Evolutionary conservation across 371 early-diverging fungal genomes (phyloP), one percentile per base, ranked within the genome.

Genomic region (Pancytospora epiphaga): DNA sequence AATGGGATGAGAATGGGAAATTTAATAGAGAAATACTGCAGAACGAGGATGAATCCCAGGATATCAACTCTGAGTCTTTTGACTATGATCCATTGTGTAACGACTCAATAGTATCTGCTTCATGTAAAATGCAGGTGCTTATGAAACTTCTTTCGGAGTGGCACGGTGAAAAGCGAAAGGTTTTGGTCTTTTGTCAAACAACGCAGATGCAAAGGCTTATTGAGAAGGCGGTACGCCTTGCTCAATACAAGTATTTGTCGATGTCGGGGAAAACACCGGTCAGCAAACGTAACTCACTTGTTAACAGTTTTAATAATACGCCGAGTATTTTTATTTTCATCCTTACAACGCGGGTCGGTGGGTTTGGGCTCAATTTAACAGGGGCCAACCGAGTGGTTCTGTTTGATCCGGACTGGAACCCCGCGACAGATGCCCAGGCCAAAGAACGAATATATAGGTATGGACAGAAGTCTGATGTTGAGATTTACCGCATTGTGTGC

Each of bases 101-200:
- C 47, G 22, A 22, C 47, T 15, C 47, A 22, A 15, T 43, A 22
- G 47, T 43, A 22, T 15, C 47, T 22, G 47, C 47, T 22, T 43
- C 47, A 22, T 43, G 47, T 22, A 43, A 43, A 22, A 43, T 22
- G 84, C 92, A 97, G 79, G 93, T 96, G 75, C 83, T 96, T 12
- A 80, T 98, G 70, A 95, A 97, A 79, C 89, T 89, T 76, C 83
- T 96, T 2, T 83, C 95, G 34, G 82, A 83, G 50, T 85, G 87
- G 37, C 79, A 90, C 56, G 90, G 91, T 75, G 88, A 86, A 4
- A 93, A 93, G 0, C 93, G 93, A 12, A 89, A 96, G 47, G 95
- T 97, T 0, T 80, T 98, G 36, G 85, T 98, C 3, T 98, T 98
- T 80, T 89, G 89, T 82, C 97, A 96, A 80, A 97, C 96, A 97